These are phyloP conservation scores for Pyricularia sp. DNA, from an alignment of 2,329 filamentous ascomycete species.

Conservation along the genomic window DNA sequence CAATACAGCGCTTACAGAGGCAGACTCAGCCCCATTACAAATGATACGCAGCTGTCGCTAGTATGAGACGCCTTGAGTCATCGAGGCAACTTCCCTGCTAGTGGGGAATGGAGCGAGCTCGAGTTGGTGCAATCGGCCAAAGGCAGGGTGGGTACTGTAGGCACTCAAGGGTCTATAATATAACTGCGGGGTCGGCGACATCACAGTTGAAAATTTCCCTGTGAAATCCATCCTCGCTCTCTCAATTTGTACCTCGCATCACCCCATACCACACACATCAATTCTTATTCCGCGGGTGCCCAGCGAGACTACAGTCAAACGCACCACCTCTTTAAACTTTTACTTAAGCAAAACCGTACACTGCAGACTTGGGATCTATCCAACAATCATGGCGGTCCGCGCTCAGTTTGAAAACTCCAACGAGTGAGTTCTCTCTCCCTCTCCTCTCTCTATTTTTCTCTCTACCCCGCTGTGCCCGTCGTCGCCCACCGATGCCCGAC, in stretches of 20 bases:
- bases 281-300: background rate
- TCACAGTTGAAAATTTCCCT: slow-evolving; percentile 1
- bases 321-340: background rate
- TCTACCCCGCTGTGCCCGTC: slow-evolving; percentile 5
- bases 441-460: slow-evolving; percentile 10
- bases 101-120: background rate
- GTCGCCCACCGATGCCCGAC: slow-evolving; percentile 13
- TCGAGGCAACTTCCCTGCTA: background rate
- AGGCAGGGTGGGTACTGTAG: background rate
- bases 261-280: background rate
- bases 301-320: background rate
- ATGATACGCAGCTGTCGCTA: background rate
- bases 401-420: slow-evolving; percentile 85
- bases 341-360: background rate
- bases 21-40: background rate
- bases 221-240: background rate
- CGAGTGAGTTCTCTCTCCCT: slow-evolving; percentile 51
- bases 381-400: slow-evolving; percentile 51
- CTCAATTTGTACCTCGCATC: background rate
- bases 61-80: background rate
- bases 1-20: background rate
- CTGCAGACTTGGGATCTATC: background rate
- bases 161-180: background rate
- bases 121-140: background rate
- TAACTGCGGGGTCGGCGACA: slow-evolving; percentile 1